phyloP scores from a whole-genome alignment of 1,284 basidiomycete species.

The Rhodotorula sp. region DNA sequence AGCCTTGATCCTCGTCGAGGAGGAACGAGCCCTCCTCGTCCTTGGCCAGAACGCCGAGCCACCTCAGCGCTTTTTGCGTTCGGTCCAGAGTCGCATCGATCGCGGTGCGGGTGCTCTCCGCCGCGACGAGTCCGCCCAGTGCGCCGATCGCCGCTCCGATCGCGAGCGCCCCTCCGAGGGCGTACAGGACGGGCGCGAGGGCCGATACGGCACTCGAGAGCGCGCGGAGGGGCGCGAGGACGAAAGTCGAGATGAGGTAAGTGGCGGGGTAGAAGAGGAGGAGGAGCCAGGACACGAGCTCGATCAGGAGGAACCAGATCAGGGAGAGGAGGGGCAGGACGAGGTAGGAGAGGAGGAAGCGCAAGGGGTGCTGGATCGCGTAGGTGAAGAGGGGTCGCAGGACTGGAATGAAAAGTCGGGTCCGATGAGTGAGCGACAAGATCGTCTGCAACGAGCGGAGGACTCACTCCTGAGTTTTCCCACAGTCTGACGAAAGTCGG shows the following conservation, averaged over 20 bases:
- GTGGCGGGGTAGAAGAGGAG: background rate
- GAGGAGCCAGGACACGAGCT: background rate
- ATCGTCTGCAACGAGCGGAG: no score
- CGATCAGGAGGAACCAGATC: constrained; percentile 10
- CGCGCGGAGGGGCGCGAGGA: background rate
- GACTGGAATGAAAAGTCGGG: background rate
- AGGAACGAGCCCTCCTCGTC: background rate
- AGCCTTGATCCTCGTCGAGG: background rate
- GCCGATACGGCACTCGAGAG: background rate
- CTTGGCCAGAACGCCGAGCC: constrained; percentile 17
- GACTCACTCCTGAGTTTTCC: constrained; percentile 19
- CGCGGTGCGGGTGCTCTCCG: constrained; percentile 1
- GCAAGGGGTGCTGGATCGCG: constrained; percentile 29
- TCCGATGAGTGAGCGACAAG: background rate
- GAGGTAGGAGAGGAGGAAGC: constrained; percentile 22
- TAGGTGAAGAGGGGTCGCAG: constrained; percentile 22
- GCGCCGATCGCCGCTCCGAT: constrained; percentile 9
- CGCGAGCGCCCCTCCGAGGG: constrained; percentile 12
- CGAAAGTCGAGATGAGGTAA: constrained; percentile 5
- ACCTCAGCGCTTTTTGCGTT: background rate
- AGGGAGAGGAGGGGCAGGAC: constrained; percentile 10
- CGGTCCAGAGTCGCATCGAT: constrained; percentile 2
- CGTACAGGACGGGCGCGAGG: constrained; percentile 9
- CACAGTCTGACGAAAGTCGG: constrained; percentile 23
- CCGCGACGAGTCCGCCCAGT: constrained; percentile 14